Evolutionary conservation across 495 filamentous ascomycete genomes (phyloP), one percentile per base, ranked within the genome.

Genomic region (Penicillium malachiteum): DNA sequence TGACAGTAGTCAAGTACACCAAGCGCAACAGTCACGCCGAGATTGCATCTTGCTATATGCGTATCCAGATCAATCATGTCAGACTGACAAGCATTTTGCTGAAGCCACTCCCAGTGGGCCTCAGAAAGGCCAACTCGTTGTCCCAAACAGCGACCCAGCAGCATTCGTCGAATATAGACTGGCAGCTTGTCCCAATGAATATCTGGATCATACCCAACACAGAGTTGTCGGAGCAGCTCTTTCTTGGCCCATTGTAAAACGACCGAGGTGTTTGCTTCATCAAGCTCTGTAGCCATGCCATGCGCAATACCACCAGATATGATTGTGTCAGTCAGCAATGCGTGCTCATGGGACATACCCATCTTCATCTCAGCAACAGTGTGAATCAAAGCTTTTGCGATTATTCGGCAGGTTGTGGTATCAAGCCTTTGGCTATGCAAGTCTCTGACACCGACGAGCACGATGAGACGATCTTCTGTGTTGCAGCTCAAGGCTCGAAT

Each of bases 371-470:
- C 78, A 0, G 72, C 72, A 43, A 78, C 77, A 12, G 78, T 76
- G 51, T 84, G 82, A 1, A 84, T 55, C n/a, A 85, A 54, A 16
- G 76, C 77, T 59, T 85, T 81, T 0, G 81, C 81, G 49, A 83
- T 78, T 17, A 77, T 66, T 31, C 69, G 70, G 51, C 74, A 78
- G 52, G 78, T 80, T 16, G 66, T 71, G 31, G 80, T 66, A 55
- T 79, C 77, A 35, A 77, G 63, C 11, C 66, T 60, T 39, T 71
- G 56, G 42, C 74, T 63, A 31, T 71, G 51, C 2, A 69, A 67
- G 14, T 71, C 69, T 45, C 71, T 71, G 11, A 79, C 68, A 32
- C 72, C 66, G n/a, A 83, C 66, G 13, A 71, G 62, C 40, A 83
- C 58, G 32, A 66, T 68, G 26, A 82, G 43, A 5, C 65, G 70